Conservation (phyloP, 2,329 filamentous ascomycete species). For the Diatrype stigma region DNA sequence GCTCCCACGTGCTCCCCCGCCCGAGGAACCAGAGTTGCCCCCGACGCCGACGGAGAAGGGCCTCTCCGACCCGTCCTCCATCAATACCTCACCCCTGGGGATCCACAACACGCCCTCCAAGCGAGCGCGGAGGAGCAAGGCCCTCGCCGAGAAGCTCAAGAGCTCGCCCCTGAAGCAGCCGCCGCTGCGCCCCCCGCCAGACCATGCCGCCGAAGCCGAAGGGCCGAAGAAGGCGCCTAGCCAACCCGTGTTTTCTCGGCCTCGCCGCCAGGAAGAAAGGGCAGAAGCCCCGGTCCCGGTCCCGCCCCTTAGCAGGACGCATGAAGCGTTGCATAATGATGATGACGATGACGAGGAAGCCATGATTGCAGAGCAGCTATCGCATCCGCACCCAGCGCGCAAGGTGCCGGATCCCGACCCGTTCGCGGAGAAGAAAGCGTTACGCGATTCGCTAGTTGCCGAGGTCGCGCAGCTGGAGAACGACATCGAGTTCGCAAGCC, state of each 20-base stretch:
- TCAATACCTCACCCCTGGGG: conserved; percentile 52
- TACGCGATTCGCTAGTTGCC: conserved; percentile 48
- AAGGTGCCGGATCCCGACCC: conserved; percentile 37
- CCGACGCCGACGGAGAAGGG: conserved; percentile 49
- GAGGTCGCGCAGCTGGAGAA: conserved; percentile 54
- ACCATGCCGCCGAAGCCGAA: conserved; percentile 3
- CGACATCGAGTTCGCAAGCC: conserved; percentile 53
- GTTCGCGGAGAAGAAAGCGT: conserved; percentile 44
- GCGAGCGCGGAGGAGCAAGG: conserved; percentile 38
- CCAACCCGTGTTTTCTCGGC: not conserved
- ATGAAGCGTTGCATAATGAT: conserved; percentile 10
- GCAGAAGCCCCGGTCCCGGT: too few relatives aligned
- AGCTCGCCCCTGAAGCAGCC: conserved; percentile 48
- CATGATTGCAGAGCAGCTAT: not conserved
- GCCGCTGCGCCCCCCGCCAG: conserved; percentile 27
- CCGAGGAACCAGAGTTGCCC: conserved; percentile 61
- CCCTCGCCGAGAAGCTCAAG: conserved; percentile 34
- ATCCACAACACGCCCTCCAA: conserved; percentile 58
- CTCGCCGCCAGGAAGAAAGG: conserved; percentile 7
- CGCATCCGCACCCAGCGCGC: conserved; percentile 34
- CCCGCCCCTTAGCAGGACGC: too few relatives aligned
- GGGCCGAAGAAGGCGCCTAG: conserved; percentile 1
- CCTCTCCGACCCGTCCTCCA: conserved; percentile 43
- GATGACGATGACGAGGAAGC: conserved; percentile 1
- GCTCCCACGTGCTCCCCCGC: conserved; percentile 24